These are phyloP conservation scores for Amanita muscaria DNA, from an alignment of 768 basidiomycete genomes.

Conservation along the genomic window DNA sequence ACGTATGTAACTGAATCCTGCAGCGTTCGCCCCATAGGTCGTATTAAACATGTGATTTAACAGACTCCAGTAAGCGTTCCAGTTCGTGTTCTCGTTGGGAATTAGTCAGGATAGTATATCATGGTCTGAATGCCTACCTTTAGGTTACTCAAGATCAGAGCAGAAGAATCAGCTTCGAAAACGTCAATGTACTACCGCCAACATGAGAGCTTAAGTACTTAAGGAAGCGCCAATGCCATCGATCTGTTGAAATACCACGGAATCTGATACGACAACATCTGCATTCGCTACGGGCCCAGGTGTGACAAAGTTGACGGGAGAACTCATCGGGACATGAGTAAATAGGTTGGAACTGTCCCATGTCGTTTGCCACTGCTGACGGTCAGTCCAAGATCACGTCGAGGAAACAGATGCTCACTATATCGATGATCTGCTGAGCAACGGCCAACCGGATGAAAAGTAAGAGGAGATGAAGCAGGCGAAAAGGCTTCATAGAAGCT, in stretches of 20 bases:
- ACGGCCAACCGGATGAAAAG: background rate
- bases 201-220: constrained; percentile 29
- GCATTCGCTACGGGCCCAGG: constrained; percentile 50
- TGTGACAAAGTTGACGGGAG: constrained; percentile 49
- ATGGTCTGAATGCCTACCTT: constrained; percentile 36
- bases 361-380: constrained; percentile 48
- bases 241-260: constrained; percentile 47
- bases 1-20: constrained; percentile 63
- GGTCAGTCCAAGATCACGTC: background rate
- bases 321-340: constrained; percentile 35
- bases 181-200: background rate
- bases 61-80: constrained; percentile 48
- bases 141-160: constrained; percentile 47
- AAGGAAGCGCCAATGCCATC: constrained; percentile 60
- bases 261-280: constrained; percentile 55
- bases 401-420: background rate
- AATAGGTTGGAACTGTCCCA: constrained; percentile 45
- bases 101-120: background rate
- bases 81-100: constrained; percentile 35
- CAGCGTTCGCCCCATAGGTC: constrained; percentile 49
- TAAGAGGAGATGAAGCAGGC: too few relatives aligned
- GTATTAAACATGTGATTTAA: constrained; percentile 54
- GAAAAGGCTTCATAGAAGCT: constrained; percentile 8
- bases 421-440: constrained; percentile 1
- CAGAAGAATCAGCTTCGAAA: constrained; percentile 60